phyloP scores from a whole-genome alignment of 129 eudicot species.

The Centella asiatica region DNA sequence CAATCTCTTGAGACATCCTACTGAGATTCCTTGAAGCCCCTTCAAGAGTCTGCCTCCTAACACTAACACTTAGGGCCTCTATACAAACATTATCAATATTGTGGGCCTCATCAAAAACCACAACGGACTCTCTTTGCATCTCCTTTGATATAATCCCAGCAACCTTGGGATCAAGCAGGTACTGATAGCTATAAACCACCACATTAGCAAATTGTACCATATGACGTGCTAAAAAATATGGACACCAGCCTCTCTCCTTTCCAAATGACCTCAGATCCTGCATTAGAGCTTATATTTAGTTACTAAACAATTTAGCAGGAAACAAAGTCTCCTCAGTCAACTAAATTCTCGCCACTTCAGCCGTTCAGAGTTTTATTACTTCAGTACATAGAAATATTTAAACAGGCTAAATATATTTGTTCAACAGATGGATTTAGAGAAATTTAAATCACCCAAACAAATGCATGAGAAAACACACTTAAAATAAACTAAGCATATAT shows the following conservation, averaged over 20 bases:
- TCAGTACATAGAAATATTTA: neutral
- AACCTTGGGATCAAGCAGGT: conserved; percentile 95
- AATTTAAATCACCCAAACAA: neutral
- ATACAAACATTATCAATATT: conserved; percentile 97
- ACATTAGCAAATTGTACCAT: conserved; percentile 97
- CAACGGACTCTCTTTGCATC: conserved; percentile 91
- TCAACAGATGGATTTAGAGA: neutral
- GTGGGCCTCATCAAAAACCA: conserved; percentile 98
- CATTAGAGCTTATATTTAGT: neutral
- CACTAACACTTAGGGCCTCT: conserved; percentile 94
- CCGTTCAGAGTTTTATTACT: neutral
- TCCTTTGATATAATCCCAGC: conserved; percentile 93
- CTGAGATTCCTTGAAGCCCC: conserved; percentile 78
- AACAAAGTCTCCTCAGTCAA: neutral
- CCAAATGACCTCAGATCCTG: conserved; percentile 84
- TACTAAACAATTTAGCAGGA: neutral
- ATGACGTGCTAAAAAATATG: conserved; percentile 85
- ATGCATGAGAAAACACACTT: neutral
- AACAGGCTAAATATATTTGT: neutral
- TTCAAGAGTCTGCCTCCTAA: conserved; percentile 89
- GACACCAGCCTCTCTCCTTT: conserved; percentile 93
- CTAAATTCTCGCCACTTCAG: neutral
- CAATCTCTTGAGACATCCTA: conserved; percentile 81
- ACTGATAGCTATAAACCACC: conserved; percentile 95
- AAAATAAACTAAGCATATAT: neutral